Base-by-base conservation (phyloP, 495 filamentous ascomycete species). In the Hapsidospora chrysogenum region DNA sequence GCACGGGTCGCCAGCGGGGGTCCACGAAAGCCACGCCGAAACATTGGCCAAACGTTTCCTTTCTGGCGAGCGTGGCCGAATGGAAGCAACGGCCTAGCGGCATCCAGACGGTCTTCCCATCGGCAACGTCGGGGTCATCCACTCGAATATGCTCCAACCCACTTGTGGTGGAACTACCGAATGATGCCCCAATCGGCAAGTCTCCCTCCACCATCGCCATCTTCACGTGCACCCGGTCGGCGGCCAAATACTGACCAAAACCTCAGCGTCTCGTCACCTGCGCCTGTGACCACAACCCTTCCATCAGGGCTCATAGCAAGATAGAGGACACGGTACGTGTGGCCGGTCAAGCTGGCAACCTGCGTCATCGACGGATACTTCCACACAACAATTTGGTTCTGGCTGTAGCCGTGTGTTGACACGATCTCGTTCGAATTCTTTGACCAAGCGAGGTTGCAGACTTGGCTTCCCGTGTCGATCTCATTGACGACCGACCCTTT, bases 371-470 rank as follows among this genome's bases (percentile, higher is more conserved):
- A 80, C 1, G 89, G 89, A 51, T 96, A 96, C 51, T 96, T 96
- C 89, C 89, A 97, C 38, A 97, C 78, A 13, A 96, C 85, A 43
- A 97, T 94, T 52, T 95, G 86, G 48, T 97, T 93, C 51, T 97
- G 92, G 37, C 71, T 79, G 60, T 93, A 97, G n/a, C 89, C 89
- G 50, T 97, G 89, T 3, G 89, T 97, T 27, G 78, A 85, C 41
- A 97, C 89, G 44, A 97, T 78, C 58, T 97, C 89, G 51, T 94
- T 92, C 17, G 79, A 86, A 49, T 92, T 95, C 52, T 85, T 87
- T 14, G 72, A 80, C 89, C 92, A 97, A 7, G 84, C 79, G 11
- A 97, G 66, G 51, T 96, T 97, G 60, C 89, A 96, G 17, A 97
- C 89, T 52, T 97, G 89, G 45, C 79, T 87, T 11, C 89, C 89